Conservation (phyloP, 1,284 basidiomycete species). For the Tranzscheliella williamsii region DNA sequence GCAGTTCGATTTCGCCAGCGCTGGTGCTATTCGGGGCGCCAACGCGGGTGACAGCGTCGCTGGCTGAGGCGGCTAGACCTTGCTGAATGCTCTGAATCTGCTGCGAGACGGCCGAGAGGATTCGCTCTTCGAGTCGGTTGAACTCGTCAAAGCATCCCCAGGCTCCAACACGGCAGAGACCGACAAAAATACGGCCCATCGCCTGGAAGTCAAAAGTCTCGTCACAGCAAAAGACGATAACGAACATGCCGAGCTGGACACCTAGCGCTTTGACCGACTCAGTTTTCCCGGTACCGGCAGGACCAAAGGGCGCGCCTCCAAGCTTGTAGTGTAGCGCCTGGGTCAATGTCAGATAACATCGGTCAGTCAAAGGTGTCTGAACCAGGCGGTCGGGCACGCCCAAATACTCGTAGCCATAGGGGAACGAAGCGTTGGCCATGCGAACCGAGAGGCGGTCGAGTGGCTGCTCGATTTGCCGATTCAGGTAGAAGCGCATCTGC, state of each 20-base stretch:
- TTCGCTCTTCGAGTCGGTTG: slow-evolving; percentile 96
- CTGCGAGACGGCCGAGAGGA: slow-evolving; percentile 95
- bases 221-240: slow-evolving; percentile 98
- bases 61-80: slow-evolving; percentile 71
- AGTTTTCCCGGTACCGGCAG: slow-evolving; percentile 98
- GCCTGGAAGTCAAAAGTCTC: slow-evolving; percentile 99
- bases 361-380: slow-evolving; percentile 96
- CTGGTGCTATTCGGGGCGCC: slow-evolving; percentile 1
- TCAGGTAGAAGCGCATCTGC: slow-evolving; percentile 97
- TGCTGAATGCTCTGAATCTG: slow-evolving; percentile 99
- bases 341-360: slow-evolving; percentile 93
- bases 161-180: slow-evolving; percentile 96
- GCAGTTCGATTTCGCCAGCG: slow-evolving; percentile 69
- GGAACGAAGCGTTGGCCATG: slow-evolving; percentile 89
- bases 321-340: slow-evolving; percentile 93
- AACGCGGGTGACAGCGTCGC: slow-evolving; percentile 2
- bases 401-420: slow-evolving; percentile 98
- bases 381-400: slow-evolving; percentile 96
- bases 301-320: slow-evolving; percentile 96
- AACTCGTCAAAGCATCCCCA: slow-evolving; percentile 66
- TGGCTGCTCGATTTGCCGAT: slow-evolving; percentile 70
- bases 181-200: slow-evolving; percentile 98
- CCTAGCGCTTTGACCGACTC: slow-evolving; percentile 99
- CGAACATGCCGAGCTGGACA: slow-evolving; percentile 94
- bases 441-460: slow-evolving; percentile 74